Conservation (phyloP, 2,329 filamentous ascomycete species). For the Beauveria sp. region DNA sequence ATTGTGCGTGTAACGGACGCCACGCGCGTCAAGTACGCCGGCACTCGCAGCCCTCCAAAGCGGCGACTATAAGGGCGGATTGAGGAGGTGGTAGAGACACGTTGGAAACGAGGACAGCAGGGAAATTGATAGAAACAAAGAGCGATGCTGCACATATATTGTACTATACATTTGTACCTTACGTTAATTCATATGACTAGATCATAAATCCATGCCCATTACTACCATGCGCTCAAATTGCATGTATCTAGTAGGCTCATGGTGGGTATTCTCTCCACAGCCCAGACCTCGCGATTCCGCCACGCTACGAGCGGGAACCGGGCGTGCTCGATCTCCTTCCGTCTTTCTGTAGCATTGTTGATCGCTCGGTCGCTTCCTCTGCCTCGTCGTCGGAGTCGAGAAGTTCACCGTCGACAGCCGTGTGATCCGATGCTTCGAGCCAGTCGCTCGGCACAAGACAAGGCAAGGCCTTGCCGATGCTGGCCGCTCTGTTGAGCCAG, state of each 20-base stretch:
- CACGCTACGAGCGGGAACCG: neutral
- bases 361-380: conserved; percentile 21
- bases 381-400: conserved; percentile 50
- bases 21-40: conserved; percentile 92
- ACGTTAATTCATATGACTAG: neutral
- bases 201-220: neutral
- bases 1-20: conserved; percentile 76
- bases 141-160: conserved; percentile 2
- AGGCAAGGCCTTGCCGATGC: conserved; percentile 70
- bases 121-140: conserved; percentile 3
- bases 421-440: conserved; percentile 71
- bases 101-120: neutral
- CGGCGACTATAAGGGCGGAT: conserved; percentile 56
- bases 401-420: conserved; percentile 63
- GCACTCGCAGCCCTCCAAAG: conserved; percentile 74
- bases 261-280: neutral
- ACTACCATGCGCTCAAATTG: neutral
- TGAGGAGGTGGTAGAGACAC: conserved; percentile 1
- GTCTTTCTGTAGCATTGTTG: conserved; percentile 44
- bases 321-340: conserved; percentile 3
- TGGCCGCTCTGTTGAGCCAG: conserved; percentile 80
- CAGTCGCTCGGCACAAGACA: conserved; percentile 78
- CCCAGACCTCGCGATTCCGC: neutral
- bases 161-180: conserved; percentile 8
- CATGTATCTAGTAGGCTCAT: neutral